Base-by-base conservation (phyloP, 805 yeast genomes). In the Yarrowia bubula region DNA sequence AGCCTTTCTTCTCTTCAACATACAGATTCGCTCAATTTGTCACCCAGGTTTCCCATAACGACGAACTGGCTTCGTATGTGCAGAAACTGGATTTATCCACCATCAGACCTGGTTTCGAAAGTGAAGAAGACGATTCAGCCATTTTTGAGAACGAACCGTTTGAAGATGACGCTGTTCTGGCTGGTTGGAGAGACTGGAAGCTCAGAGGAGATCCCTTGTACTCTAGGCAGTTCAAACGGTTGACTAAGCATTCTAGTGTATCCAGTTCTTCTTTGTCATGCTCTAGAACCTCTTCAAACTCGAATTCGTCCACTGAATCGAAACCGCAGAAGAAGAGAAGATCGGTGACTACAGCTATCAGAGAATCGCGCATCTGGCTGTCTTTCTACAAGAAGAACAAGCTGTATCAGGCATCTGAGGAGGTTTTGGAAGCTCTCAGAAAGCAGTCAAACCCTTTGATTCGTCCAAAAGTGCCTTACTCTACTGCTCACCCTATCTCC, bases 121-220 rank as follows among this genome's bases (percentile, higher is more conserved):
- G 18, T 33, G 46, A 53, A 17, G 64, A 55, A 5, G 67, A 71
- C 64, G 31, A 62, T 43, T 38, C 70, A 41, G 53, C 42, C 14
- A 32, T 66, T 17, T 60, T 47, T 13, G 71, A 68, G 15, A 39
- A 37, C 47, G 57, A 46, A 13, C 57, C 55, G 4, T 47, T 37
- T 8, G 65, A 61, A 17, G 65, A 61, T 6, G 44, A 62, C 63
- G 74, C 75, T 46, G 82, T 86, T 1, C 75, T 83, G 60, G 96
- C 96, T 0, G 88, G 93, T 9, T 91, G 97, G 97, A 81, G 97
- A 72, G 97, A 91, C 74, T 91, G 96, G 96, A 88, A 90, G 71
- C 87, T 82, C 71, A 81, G 90, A 67, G 83, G 82, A 61, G 92
- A 88, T 74, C 90, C 93, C 0, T 73, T 89, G 39, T 87, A 87